Conservation (phyloP, 768 basidiomycete genomes). For the Suillus americanus region DNA sequence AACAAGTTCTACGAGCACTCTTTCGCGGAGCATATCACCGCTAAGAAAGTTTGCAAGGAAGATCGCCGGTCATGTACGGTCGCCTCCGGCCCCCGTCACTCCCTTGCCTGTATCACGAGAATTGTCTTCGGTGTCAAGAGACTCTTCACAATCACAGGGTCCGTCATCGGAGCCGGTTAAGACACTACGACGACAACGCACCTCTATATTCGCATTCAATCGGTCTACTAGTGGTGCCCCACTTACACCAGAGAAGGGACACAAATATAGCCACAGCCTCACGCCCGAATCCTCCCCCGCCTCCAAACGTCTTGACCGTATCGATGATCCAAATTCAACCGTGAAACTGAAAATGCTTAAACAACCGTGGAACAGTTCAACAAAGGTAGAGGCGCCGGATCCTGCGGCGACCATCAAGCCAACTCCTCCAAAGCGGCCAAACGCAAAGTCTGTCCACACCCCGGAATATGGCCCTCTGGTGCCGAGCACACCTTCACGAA, state of each 20-base stretch:
- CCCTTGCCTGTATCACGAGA: slow-evolving; percentile 48
- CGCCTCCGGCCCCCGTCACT: slow-evolving; percentile 41
- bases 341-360: slow-evolving; percentile 41
- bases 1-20: slow-evolving; percentile 45
- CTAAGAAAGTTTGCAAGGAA: slow-evolving; percentile 76
- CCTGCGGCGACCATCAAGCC: slow-evolving; percentile 47
- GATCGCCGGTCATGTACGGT: slow-evolving; percentile 50
- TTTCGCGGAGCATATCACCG: slow-evolving; percentile 80
- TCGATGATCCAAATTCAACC: slow-evolving; percentile 38
- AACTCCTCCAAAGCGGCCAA: slow-evolving; percentile 48
- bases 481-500: slow-evolving; percentile 51
- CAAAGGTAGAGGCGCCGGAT: slow-evolving; percentile 58
- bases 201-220: slow-evolving; percentile 62
- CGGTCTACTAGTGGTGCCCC: slow-evolving; percentile 40
- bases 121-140: slow-evolving; percentile 8
- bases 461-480: slow-evolving; percentile 45
- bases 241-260: slow-evolving; percentile 56
- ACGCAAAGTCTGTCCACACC: slow-evolving; percentile 45
- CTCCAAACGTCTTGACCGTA: slow-evolving; percentile 26
- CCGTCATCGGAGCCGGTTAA: slow-evolving; percentile 56
- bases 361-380: slow-evolving; percentile 80
- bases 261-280: slow-evolving; percentile 70
- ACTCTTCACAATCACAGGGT: slow-evolving; percentile 20
- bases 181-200: slow-evolving; percentile 52
- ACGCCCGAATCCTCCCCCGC: slow-evolving; percentile 69